Conservation (phyloP, 805 yeast species). For the Candida ulmi region DNA sequence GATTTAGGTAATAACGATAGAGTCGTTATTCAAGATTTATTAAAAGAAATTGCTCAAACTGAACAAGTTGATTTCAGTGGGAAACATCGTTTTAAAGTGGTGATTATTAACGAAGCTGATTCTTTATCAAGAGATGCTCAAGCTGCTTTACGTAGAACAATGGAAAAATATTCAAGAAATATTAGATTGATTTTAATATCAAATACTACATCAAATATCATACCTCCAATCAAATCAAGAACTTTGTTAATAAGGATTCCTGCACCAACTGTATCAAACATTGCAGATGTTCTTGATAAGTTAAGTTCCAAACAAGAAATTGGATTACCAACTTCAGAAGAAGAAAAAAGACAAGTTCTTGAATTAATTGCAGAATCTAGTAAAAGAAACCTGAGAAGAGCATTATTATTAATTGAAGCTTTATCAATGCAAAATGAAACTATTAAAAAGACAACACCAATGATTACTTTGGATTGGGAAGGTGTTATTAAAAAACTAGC, state of each 20-base stretch:
- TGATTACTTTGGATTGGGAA: constrained; percentile 86
- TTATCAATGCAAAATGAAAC: constrained; percentile 63
- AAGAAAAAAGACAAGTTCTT: constrained; percentile 39
- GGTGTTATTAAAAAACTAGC: constrained; percentile 68
- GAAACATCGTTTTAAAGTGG: constrained; percentile 64
- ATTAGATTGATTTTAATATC: constrained; percentile 80
- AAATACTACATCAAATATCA: constrained; percentile 86
- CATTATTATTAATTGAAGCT: constrained; percentile 78
- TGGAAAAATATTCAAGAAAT: constrained; percentile 90
- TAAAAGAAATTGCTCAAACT: constrained; percentile 92
- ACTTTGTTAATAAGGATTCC: constrained; percentile 84
- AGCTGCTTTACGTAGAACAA: constrained; percentile 90
- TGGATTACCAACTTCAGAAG: constrained; percentile 28
- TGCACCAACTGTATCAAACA: constrained; percentile 64
- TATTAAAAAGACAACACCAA: constrained; percentile 39
- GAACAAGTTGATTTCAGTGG: constrained; percentile 83
- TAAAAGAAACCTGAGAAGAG: constrained; percentile 71
- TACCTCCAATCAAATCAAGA: constrained; percentile 91
- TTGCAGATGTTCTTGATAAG: constrained; percentile 44
- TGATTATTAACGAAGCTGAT: constrained; percentile 88
- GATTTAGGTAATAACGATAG: constrained; percentile 97
- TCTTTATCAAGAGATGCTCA: constrained; percentile 88
- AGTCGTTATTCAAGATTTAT: constrained; percentile 86
- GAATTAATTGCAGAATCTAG: constrained; percentile 47
- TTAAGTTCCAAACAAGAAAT: constrained; percentile 55